Base-by-base conservation (phyloP, 139 green algal species). In the Penium margaritaceum region DNA sequence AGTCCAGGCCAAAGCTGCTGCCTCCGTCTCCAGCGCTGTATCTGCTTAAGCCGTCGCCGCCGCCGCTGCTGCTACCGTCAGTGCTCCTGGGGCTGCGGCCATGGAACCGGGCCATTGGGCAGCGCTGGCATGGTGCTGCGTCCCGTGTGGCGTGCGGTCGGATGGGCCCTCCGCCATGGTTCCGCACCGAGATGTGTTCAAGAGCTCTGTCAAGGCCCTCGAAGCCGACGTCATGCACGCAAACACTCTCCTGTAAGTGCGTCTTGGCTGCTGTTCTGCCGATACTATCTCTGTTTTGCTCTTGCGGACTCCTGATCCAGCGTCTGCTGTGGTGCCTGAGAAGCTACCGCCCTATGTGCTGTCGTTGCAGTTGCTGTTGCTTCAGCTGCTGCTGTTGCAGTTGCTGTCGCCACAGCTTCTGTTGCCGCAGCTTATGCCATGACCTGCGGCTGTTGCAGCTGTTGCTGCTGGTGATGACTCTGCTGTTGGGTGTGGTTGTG, bases 201-300 rank as follows among this genome's bases (percentile, higher is more conserved):
- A 63, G 35, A 64, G 77, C 32, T 78, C 71, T 14, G 64, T 78
- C 2, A 78, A 78, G 32, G 62, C 61, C 12, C 71, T 78, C 6
- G 71, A 78, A n/a, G 71, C 71, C 21, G 71, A 78, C 68, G 43
- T 78, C 9, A 64, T 77, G 24, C 71, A 78, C 62, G 71, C 71
- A 21, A 78, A 78, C 71, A 73, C 60, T n/a, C 66, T 72, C n/a
- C 29, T 74, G 66, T 74, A 32, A 74, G 66, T 55, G 55, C 9
- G 15, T 35, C 24, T 32, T 21, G 0, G 62, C 2, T 30, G 75
- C 57, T 5, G 46, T 60, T 15, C 29, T 68, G 68, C 37, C 68
- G 5, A 46, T 29, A 75, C 34, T 5, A 5, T 5, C 62, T 70
- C 12, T 21, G 14, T 24, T 14, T 32, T 6, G 62, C 62, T 19